Percentiles rank a stretch among this genome's conserved stretches.
Conservation (phyloP, 139 green algal species). For the Picochlorum sp. region DNA sequence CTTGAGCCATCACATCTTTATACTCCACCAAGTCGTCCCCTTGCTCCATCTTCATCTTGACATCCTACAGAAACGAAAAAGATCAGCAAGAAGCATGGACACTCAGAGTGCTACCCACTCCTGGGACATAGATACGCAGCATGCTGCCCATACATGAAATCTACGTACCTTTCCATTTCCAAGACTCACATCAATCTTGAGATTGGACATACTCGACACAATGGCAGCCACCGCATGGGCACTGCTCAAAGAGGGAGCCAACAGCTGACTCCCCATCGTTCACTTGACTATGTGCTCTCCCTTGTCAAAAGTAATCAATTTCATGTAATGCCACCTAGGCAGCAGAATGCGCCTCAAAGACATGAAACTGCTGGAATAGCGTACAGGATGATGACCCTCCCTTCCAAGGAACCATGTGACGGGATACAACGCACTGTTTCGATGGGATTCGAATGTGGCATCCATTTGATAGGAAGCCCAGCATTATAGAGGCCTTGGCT, state of each 20-base stretch:
- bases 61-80: background rate
- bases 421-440: too few relatives aligned
- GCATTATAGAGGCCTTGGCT: too few relatives aligned
- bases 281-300: background rate
- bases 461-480: too few relatives aligned
- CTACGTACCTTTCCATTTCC: constrained; percentile 1
- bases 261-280: background rate
- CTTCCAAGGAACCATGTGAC: too few relatives aligned
- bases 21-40: background rate
- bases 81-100: background rate
- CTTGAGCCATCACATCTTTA: background rate
- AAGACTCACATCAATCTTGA: background rate
- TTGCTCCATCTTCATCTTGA: background rate
- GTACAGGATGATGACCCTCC: too few relatives aligned
- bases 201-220: background rate
- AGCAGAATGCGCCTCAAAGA: too few relatives aligned
- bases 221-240: constrained; percentile 1
- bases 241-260: background rate
- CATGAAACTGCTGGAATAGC: too few relatives aligned
- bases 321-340: too few relatives aligned
- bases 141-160: background rate
- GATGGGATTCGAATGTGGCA: too few relatives aligned
- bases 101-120: too few relatives aligned
- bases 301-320: background rate
- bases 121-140: too few relatives aligned